These are phyloP conservation scores for Curvularia hawaiiensis DNA, from an alignment of 2,329 filamentous ascomycete species.

Conservation along the genomic window DNA sequence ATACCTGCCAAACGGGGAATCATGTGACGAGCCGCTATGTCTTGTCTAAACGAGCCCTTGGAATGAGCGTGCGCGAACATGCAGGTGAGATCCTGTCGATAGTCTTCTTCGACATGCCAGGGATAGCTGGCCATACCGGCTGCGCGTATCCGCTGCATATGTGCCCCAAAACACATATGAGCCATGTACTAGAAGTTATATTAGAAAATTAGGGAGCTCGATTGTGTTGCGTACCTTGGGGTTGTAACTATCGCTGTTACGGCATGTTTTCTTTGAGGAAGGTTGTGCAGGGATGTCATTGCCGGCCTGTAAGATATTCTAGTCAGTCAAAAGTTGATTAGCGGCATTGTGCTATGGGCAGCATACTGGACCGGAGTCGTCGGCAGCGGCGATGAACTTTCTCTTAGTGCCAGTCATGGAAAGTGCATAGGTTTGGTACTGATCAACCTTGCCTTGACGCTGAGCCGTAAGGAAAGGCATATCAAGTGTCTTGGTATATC, in stretches of 20 bases:
- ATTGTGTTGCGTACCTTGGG: neutral
- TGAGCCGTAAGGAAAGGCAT: neutral
- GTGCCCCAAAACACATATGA: slow-evolving; percentile 6
- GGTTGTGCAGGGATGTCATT: neutral
- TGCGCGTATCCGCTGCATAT: slow-evolving; percentile 1
- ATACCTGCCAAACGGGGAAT: slow-evolving; percentile 11
- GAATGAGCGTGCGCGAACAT: slow-evolving; percentile 6
- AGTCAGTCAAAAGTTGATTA: neutral
- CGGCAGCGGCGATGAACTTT: neutral
- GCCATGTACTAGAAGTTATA: slow-evolving; percentile 11
- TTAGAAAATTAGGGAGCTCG: no score
- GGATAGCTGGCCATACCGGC: neutral
- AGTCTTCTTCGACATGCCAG: slow-evolving; percentile 2
- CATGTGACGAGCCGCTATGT: slow-evolving; percentile 3
- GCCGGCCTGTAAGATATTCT: neutral
- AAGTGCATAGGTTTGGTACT: neutral
- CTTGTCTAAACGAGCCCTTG: slow-evolving; percentile 3
- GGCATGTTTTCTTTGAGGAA: neutral
- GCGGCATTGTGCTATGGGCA: neutral
- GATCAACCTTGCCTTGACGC: neutral
- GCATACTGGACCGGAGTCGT: neutral
- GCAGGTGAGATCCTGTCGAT: slow-evolving; percentile 5
- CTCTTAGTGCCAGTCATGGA: slow-evolving; percentile 3
- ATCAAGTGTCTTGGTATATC: neutral
- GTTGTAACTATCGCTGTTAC: slow-evolving; percentile 4